Conservation (phyloP, 1,284 basidiomycete species). For the Ganoderma leucocontextum region DNA sequence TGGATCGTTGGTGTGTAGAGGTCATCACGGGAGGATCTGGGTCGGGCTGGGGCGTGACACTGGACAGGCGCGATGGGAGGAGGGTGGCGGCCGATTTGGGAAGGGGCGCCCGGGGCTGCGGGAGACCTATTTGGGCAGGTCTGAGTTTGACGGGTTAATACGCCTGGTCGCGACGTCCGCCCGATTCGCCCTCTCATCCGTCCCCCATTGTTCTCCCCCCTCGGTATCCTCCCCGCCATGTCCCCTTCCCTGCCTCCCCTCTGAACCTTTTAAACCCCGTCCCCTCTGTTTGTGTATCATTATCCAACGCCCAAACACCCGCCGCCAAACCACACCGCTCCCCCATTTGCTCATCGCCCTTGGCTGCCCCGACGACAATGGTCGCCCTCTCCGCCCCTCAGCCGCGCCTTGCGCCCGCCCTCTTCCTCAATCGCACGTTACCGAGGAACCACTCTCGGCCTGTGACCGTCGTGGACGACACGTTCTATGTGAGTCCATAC, state of each 20-base stretch:
- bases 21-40: constrained; percentile 4
- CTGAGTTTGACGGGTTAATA: constrained; percentile 25
- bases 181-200: constrained; percentile 26
- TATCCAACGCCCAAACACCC: constrained; percentile 26
- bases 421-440: constrained; percentile 21
- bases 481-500: constrained; percentile 35
- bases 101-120: constrained; percentile 16
- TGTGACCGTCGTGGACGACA: constrained; percentile 34
- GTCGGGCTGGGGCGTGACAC: not conserved
- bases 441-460: constrained; percentile 23
- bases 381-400: constrained; percentile 37
- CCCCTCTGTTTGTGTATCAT: constrained; percentile 34
- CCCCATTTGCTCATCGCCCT: constrained; percentile 17
- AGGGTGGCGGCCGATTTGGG: constrained; percentile 16
- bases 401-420: constrained; percentile 35
- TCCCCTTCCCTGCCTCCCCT: constrained; percentile 31
- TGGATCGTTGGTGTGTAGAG: not conserved
- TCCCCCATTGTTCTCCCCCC: constrained; percentile 37
- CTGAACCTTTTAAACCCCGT: constrained; percentile 30
- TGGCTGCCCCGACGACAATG: constrained; percentile 18
- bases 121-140: constrained; percentile 15
- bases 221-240: constrained; percentile 29
- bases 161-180: constrained; percentile 12
- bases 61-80: not conserved
- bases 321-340: constrained; percentile 14